Evolutionary conservation across 441 rosid species (phyloP).

Genomic region (Corymbia citriodora): DNA sequence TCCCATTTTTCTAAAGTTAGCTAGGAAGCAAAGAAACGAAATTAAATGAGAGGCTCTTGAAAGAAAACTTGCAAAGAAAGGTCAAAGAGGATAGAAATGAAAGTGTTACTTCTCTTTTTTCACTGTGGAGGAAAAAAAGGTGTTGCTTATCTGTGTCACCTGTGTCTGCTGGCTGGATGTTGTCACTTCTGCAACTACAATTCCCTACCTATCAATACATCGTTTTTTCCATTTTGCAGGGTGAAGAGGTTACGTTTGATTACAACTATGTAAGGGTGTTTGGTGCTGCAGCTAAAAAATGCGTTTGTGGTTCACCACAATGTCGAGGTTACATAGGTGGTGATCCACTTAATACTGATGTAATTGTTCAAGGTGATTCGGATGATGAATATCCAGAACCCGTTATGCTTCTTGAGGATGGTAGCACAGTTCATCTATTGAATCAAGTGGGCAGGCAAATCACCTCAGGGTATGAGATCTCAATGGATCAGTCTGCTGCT

Average conservation of each 20-base stretch:
- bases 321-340: constrained; percentile 99
- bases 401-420: constrained; percentile 53
- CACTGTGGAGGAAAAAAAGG: neutral
- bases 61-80: neutral
- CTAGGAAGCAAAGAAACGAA: neutral
- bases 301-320: constrained; percentile 81
- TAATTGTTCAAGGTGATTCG: constrained; percentile 87
- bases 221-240: constrained; percentile 34
- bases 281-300: constrained; percentile 99
- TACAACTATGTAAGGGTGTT: constrained; percentile 96
- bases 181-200: neutral
- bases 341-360: constrained; percentile 74
- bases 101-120: neutral
- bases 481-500: constrained; percentile 25
- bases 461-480: constrained; percentile 21
- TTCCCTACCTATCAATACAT: neutral
- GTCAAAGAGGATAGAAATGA: neutral
- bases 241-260: constrained; percentile 94
- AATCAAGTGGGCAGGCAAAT: constrained; percentile 12
- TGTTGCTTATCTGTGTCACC: neutral
- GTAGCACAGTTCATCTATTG: constrained; percentile 21
- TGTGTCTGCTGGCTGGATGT: neutral
- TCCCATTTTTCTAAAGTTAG: neutral
- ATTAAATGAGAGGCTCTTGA: neutral
- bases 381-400: constrained; percentile 99